Percentiles rank a stretch among this genome's conserved stretches.
Evolutionary conservation across 2,329 filamentous ascomycete genomes (phyloP).

Genomic region (Talaromyces verruculosus): DNA sequence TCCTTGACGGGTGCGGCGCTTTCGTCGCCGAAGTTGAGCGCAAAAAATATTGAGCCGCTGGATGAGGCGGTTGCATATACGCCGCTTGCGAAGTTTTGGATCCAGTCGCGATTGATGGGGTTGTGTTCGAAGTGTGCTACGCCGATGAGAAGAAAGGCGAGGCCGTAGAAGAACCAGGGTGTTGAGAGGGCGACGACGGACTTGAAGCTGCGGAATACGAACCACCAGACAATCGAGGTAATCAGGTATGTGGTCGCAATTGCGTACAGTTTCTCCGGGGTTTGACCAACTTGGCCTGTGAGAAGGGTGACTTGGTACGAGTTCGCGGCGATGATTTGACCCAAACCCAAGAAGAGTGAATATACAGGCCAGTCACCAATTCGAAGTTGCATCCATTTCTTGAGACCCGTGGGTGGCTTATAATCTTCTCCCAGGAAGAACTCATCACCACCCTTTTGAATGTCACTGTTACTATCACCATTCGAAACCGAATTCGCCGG

Average conservation of each 20-base stretch:
- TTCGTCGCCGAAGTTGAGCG: constrained; percentile 66
- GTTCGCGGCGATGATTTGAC: constrained; percentile 65
- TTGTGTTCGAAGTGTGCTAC: constrained; percentile 56
- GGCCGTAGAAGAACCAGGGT: constrained; percentile 63
- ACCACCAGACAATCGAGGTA: constrained; percentile 63
- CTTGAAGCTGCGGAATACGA: constrained; percentile 58
- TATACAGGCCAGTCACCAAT: constrained; percentile 66
- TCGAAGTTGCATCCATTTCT: constrained; percentile 56
- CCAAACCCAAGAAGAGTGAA: constrained; percentile 60
- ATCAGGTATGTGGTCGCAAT: constrained; percentile 61
- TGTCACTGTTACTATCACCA: constrained; percentile 39
- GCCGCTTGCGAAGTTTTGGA: constrained; percentile 62
- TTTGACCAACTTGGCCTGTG: constrained; percentile 61
- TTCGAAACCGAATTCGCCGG: constrained; percentile 44
- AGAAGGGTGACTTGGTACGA: constrained; percentile 69
- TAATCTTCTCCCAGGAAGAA: constrained; percentile 59
- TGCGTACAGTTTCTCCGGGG: constrained; percentile 59
- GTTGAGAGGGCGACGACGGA: constrained; percentile 59
- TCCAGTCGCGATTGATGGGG: constrained; percentile 48
- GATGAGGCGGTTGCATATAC: constrained; percentile 63
- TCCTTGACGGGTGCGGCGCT: constrained; percentile 62
- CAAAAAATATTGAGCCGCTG: constrained; percentile 64
- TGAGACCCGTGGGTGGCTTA: constrained; percentile 56
- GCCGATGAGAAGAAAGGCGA: constrained; percentile 64
- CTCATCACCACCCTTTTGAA: constrained; percentile 49